phyloP scores from a whole-genome alignment of 108 stramenopile genomes.

The Nitzschia sp. region DNA sequence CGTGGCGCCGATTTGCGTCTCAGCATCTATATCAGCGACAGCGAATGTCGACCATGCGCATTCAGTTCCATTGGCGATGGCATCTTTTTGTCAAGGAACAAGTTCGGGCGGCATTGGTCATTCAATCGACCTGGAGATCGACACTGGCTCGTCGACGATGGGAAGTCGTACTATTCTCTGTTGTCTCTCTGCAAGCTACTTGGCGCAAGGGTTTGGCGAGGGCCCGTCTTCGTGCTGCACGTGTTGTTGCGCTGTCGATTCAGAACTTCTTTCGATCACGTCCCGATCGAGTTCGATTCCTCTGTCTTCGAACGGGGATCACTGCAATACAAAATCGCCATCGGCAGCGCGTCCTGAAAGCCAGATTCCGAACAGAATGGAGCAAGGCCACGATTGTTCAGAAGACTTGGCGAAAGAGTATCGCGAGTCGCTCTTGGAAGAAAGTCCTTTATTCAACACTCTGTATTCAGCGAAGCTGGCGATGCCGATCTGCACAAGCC shows the following conservation, averaged over 20 bases:
- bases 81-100: not conserved
- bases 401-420: not conserved
- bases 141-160: not conserved
- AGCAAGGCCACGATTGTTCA: not conserved
- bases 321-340: not conserved
- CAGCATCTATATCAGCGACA: not conserved
- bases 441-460: not conserved
- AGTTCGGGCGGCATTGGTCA: not conserved
- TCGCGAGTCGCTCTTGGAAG: not conserved
- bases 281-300: not conserved
- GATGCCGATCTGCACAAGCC: not conserved
- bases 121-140: slow-evolving; percentile 14
- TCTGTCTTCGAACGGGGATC: not conserved
- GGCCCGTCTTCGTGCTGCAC: not conserved
- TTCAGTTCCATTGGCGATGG: slow-evolving; percentile 23
- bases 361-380: not conserved
- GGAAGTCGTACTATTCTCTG: slow-evolving; percentile 1
- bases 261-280: not conserved
- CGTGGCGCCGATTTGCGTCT: slow-evolving; percentile 9
- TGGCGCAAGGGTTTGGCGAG: slow-evolving; percentile 1
- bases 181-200: slow-evolving; percentile 11
- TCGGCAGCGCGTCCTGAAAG: not conserved
- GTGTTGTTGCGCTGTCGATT: not conserved
- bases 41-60: slow-evolving; percentile 3
- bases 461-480: slow-evolving; percentile 1